phyloP scores from a whole-genome alignment of 441 rosid species.

The Kokia cookei region DNA sequence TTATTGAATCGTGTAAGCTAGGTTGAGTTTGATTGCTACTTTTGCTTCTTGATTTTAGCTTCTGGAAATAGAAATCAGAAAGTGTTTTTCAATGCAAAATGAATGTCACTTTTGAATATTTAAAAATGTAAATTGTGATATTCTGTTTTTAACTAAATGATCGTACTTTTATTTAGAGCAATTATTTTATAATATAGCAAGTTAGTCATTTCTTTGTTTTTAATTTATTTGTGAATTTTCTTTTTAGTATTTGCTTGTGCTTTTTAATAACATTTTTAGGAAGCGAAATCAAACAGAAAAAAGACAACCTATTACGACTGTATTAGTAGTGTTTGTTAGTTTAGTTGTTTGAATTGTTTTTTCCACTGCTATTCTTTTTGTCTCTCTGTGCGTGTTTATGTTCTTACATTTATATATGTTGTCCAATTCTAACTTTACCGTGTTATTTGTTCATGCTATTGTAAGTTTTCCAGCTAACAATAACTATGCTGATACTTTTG shows the following conservation, averaged over 20 bases:
- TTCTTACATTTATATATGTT: not conserved
- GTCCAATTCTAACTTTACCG: not conserved
- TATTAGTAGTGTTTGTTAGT: not conserved
- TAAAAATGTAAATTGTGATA: not conserved
- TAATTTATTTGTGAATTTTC: not conserved
- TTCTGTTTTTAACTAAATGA: not conserved
- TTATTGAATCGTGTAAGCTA: not conserved
- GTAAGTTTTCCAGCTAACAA: not conserved
- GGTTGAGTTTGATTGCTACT: not conserved
- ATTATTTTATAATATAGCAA: not conserved
- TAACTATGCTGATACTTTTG: not conserved
- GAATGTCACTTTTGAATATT: not conserved
- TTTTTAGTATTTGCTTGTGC: not conserved
- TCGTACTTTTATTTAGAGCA: not conserved
- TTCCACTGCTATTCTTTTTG: not conserved
- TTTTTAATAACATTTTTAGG: not conserved
- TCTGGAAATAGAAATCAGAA: not conserved
- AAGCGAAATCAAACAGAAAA: not conserved
- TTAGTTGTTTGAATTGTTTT: not conserved
- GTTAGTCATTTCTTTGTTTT: not conserved
- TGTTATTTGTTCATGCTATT: not conserved
- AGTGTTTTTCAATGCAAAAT: not conserved
- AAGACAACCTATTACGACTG: not conserved
- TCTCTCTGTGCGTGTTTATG: not conserved
- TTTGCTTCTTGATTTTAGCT: not conserved